Base-by-base conservation (phyloP, 139 green algal genomes). In the Chlamydomonas sp. region DNA sequence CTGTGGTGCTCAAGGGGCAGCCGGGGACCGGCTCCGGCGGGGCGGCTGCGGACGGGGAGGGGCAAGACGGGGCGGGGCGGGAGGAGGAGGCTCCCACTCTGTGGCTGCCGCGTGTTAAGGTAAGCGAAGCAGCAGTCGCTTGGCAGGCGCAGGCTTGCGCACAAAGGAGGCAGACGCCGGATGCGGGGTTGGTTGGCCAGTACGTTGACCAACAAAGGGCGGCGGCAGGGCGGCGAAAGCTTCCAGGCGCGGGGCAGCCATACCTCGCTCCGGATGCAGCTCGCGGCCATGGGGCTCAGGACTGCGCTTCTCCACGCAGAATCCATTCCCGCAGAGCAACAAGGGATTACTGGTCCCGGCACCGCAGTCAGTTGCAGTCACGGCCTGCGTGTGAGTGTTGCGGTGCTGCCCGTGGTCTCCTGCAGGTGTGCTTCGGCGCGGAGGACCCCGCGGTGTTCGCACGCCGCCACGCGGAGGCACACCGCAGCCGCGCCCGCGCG, bases 391-490 rank as follows among this genome's bases (percentile, higher is more conserved):
- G 31, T 72, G 67, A 15, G 20, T 72, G 67, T 3, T n/a, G 10
- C 9, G 3, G 67, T 15, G 67, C 8, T n/a, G 12, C 8, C 20
- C 12, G 12, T 18, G 8, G 12, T 4, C 69, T 4, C 18, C 69
- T 97, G 57, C 68, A 92, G 80, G 77, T 98, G n/a, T 95, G 90
- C 91, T 98, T 98, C 80, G 77, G 81, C 2, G 93, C 96, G 9
- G 96, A 98, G 86, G 95, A 97, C 77, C 96, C 96, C 0, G 87
- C 86, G 17, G 57, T 94, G 12, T 97, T 94, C 85, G 93, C 93
- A 2, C 86, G 85, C 67, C 92, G 96, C 5, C 88, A 94, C 15
- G 91, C 85, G 12, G 91, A 90, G 12, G 95, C 93, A 16, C 84
- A 95, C 63, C 66, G 80, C 57, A 81, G 73, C 63, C 86, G 92